Evolutionary conservation across 768 basidiomycete species (phyloP).

Genomic region (Crassisporium funariophilum): DNA sequence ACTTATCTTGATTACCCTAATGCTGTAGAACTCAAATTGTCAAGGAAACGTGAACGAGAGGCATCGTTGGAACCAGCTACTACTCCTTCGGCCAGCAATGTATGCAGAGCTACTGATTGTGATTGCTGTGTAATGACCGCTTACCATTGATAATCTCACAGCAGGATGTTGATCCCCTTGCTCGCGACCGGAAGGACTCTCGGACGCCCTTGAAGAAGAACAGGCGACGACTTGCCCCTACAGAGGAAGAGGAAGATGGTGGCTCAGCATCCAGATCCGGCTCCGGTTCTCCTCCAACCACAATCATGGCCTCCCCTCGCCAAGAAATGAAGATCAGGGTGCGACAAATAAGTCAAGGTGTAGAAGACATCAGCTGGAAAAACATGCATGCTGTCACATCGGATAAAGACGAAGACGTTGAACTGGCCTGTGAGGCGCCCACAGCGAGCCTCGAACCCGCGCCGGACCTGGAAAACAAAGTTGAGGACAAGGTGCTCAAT

Average conservation of each 20-base stretch:
- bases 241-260: slow-evolving; percentile 64
- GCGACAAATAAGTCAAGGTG: slow-evolving; percentile 77
- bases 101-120: slow-evolving; percentile 22
- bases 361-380: slow-evolving; percentile 77
- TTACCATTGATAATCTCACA: slow-evolving; percentile 12
- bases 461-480: slow-evolving; percentile 11
- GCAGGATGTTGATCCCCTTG: slow-evolving; percentile 45
- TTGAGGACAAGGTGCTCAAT: no score
- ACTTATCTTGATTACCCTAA: slow-evolving; percentile 13
- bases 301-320: slow-evolving; percentile 59
- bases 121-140: slow-evolving; percentile 8
- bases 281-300: slow-evolving; percentile 46
- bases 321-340: slow-evolving; percentile 73
- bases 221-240: slow-evolving; percentile 58
- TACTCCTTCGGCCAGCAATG: slow-evolving; percentile 46
- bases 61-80: slow-evolving; percentile 71
- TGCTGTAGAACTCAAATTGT: slow-evolving; percentile 46
- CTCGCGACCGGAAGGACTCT: slow-evolving; percentile 50
- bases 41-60: slow-evolving; percentile 78
- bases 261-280: slow-evolving; percentile 41
- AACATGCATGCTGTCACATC: slow-evolving; percentile 40
- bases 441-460: slow-evolving; percentile 4
- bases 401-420: slow-evolving; percentile 30
- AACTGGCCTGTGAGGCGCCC: neutral
- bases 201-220: slow-evolving; percentile 80